phyloP scores from a whole-genome alignment of 331 rosid genomes.

The Acacia pycnantha region DNA sequence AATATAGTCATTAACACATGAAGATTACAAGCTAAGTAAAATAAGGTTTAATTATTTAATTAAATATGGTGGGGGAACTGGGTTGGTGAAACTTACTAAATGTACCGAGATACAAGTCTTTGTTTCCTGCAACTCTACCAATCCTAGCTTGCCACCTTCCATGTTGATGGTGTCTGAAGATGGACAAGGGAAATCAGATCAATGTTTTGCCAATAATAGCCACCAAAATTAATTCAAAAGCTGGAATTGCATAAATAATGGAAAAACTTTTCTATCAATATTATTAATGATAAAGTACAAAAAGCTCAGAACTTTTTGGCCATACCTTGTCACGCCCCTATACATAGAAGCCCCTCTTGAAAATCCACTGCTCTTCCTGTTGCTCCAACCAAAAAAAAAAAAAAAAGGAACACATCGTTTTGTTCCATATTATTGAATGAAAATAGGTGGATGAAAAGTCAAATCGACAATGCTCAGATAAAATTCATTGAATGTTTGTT shows the following conservation, averaged over 20 bases:
- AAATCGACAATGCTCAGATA: neutral
- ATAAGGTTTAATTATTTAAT: neutral
- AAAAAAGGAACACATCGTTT: constrained; percentile 2
- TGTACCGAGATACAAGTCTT: constrained; percentile 97
- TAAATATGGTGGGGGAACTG: neutral
- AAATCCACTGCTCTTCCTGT: constrained; percentile 99
- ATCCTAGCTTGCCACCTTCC: constrained; percentile 99
- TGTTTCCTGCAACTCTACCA: constrained; percentile 98
- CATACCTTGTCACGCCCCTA: constrained; percentile 99
- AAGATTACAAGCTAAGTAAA: neutral
- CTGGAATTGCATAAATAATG: constrained; percentile 65
- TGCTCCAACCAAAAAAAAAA: neutral
- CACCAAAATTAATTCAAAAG: constrained; percentile 39
- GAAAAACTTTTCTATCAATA: constrained; percentile 20
- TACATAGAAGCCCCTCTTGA: constrained; percentile 97
- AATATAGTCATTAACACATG: neutral
- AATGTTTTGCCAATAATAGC: constrained; percentile 37
- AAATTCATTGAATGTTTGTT: neutral
- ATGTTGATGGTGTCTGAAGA: constrained; percentile 95
- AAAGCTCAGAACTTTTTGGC: constrained; percentile 49
- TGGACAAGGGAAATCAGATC: constrained; percentile 21
- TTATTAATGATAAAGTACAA: constrained; percentile 25
- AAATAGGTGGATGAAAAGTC: neutral
- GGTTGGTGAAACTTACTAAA: constrained; percentile 61
- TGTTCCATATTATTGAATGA: constrained; percentile 15